Evolutionary conservation across 2,329 filamentous ascomycete species (phyloP).

Genomic region (Simplicillium sp.): DNA sequence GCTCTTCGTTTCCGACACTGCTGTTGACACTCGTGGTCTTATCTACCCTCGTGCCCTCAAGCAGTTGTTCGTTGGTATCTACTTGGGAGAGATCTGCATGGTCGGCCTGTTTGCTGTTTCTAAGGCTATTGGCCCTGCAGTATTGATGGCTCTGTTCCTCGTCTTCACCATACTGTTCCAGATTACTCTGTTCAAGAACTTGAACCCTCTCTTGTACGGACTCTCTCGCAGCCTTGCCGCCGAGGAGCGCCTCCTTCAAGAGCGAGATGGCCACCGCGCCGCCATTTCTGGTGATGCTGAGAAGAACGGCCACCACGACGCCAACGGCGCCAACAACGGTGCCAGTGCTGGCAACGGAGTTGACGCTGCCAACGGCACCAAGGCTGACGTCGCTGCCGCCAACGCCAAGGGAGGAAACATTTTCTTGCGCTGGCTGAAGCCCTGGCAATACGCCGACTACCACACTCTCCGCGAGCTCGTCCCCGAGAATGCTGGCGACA

Average conservation of each 20-base stretch:
- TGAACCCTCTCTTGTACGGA: conserved; percentile 62
- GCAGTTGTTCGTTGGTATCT: conserved; percentile 74
- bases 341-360: conserved; percentile 11
- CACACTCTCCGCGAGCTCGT: conserved; percentile 60
- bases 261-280: conserved; percentile 10
- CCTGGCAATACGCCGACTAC: conserved; percentile 69
- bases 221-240: conserved; percentile 53
- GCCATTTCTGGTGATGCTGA: conserved; percentile 17
- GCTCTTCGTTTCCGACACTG: conserved; percentile 68
- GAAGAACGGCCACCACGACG: conserved; percentile 9
- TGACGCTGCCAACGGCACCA: neutral
- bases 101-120: conserved; percentile 72
- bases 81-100: conserved; percentile 69
- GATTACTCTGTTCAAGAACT: conserved; percentile 57
- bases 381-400: conserved; percentile 6
- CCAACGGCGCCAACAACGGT: conserved; percentile 18
- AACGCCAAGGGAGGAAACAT: conserved; percentile 39
- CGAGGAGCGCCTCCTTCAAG: conserved; percentile 29
- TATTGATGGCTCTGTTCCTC: conserved; percentile 67
- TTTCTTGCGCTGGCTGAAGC: conserved; percentile 57
- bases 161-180: conserved; percentile 72
- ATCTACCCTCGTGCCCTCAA: conserved; percentile 83
- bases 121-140: conserved; percentile 56
- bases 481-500: conserved; percentile 39
- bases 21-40: conserved; percentile 80